Percentiles rank a stretch among this genome's conserved stretches.
Evolutionary conservation across 306 rosid genomes (phyloP).

Genomic region (Cucurbita argyrosperma): DNA sequence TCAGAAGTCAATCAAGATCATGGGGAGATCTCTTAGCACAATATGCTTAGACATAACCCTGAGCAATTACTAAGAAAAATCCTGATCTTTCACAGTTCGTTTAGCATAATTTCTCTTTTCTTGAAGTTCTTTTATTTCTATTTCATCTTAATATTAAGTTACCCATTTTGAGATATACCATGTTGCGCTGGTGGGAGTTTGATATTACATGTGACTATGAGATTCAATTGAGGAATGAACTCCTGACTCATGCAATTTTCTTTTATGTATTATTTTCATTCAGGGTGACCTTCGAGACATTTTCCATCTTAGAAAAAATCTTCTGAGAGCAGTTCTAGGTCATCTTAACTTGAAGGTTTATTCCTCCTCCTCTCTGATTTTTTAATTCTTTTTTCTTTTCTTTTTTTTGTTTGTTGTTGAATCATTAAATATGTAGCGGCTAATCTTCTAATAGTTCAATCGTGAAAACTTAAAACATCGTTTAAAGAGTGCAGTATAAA

Average conservation of each 20-base stretch:
- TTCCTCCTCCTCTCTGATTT: conserved; percentile 4
- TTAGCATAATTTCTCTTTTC: neutral
- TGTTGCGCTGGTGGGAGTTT: neutral
- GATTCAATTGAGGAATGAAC: neutral
- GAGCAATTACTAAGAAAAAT: neutral
- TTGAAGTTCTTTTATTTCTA: neutral
- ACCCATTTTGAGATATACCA: neutral
- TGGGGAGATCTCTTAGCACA: neutral
- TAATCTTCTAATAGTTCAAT: neutral
- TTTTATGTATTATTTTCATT: conserved; percentile 8
- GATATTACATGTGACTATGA: neutral
- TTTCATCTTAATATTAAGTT: neutral
- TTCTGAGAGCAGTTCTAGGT: conserved; percentile 44
- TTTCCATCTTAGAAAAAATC: conserved; percentile 53
- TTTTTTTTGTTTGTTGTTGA: neutral
- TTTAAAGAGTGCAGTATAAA: neutral
- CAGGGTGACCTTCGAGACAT: conserved; percentile 64
- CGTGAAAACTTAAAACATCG: neutral
- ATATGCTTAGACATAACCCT: neutral
- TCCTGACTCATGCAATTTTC: neutral
- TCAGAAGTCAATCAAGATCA: neutral
- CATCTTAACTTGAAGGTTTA: conserved; percentile 57
- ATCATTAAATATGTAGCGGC: neutral
- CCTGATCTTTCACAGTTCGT: neutral
- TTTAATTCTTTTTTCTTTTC: neutral